Evolutionary conservation across 2,329 filamentous ascomycete species (phyloP), one percentile per base, ranked within the genome.

Genomic region (Venturia oleaginea): DNA sequence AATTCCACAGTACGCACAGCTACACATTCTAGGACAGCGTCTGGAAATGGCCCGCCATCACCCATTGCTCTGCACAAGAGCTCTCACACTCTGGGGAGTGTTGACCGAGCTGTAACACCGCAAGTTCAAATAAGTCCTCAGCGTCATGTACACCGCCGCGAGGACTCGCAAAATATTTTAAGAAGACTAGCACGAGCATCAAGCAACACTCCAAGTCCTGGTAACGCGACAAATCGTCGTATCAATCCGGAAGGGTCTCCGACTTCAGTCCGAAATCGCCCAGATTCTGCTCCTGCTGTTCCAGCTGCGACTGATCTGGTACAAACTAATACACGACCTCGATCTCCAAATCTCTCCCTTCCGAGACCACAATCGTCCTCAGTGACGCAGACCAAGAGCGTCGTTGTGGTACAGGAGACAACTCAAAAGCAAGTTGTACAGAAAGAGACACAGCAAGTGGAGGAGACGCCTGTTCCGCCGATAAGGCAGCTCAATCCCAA

Each of bases 121-220:
- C 70, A 67, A 24, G 70, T 69, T 10, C 66, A 70, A 51, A 68
- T 66, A 60, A 69, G 67, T 30, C 66, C 69, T 4, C 67, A 72
- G 57, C 69, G 71, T 54, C 73, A 73, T 13, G 64, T 66, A 15
- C 72, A 76, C 61, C 70, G 72, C 38, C 73, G 77, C 43, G 72
- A 75, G 51, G 79, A 80, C 68, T 80, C 79, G 6, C 73, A 79
- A 66, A 74, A 77, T 66, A 70, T 81, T 27, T 71, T 82, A 59
- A 75, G 76, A 67, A 74, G 75, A 64, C 72, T 82, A 11, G 78
- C 80, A 1, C 72, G 78, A 67, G 77, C 73, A 2, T 76, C 78
- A 7, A 81, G 77, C 65, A 67, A 70, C 55, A 81, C 78, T 38
- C 79, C 80, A 4, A 80, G 76, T 66, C 77, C 79, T 40, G 72